These are phyloP conservation scores for Pythium inflatum DNA, from an alignment of 352 stramenopile genomes.

Conservation along the genomic window DNA sequence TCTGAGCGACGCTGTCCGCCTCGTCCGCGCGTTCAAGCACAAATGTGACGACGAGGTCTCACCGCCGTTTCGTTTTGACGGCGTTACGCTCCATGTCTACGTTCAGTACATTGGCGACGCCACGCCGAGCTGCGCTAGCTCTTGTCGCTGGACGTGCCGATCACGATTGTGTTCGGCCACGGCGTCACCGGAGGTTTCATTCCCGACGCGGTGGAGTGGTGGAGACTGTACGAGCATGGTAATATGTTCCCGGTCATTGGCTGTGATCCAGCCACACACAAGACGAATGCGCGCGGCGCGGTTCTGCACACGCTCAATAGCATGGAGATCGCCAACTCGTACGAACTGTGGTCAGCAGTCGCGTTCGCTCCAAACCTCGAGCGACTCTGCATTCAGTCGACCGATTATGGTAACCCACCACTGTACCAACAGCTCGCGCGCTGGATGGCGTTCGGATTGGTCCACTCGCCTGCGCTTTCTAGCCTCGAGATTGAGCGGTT, in stretches of 20 bases:
- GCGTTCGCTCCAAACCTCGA: not conserved
- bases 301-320: not conserved
- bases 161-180: not conserved
- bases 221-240: not conserved
- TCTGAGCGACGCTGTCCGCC: not conserved
- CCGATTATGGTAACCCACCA: not conserved
- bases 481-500: not conserved
- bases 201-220: not conserved
- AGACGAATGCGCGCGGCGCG: not conserved
- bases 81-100: not conserved
- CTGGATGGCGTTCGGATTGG: not conserved
- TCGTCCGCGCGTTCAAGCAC: not conserved
- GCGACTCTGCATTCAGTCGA: not conserved
- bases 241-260: not conserved
- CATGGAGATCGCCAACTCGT: not conserved
- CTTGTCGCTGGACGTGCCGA: not conserved
- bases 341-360: slow-evolving; percentile 11
- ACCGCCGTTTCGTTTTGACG: not conserved
- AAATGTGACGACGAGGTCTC: not conserved
- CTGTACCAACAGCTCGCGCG: not conserved
- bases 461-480: not conserved
- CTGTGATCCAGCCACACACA: not conserved
- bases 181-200: not conserved
- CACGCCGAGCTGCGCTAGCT: not conserved
- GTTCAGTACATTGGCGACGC: not conserved